Conservation (phyloP, 1,284 basidiomycete species). For the Leccinum ponderosum region DNA sequence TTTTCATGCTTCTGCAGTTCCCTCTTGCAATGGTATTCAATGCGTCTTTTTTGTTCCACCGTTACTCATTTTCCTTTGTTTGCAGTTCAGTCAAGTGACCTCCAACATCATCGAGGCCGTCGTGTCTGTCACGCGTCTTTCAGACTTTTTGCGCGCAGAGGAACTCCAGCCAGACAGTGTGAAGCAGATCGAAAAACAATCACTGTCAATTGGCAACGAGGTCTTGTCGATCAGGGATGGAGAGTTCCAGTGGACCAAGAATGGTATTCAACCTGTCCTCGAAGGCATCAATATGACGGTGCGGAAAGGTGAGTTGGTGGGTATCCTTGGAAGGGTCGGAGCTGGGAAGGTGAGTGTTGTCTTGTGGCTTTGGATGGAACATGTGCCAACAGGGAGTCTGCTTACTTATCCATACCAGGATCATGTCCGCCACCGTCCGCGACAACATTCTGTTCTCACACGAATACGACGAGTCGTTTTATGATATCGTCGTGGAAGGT, state of each 20-base stretch:
- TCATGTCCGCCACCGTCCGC: conserved; percentile 79
- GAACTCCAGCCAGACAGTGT: conserved; percentile 83
- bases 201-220: conserved; percentile 61
- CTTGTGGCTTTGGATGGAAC: neutral
- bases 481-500: conserved; percentile 77
- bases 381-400: neutral
- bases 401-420: conserved; percentile 45
- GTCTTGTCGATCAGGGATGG: conserved; percentile 71
- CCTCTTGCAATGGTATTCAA: conserved; percentile 78
- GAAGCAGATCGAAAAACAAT: conserved; percentile 45
- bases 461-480: conserved; percentile 79
- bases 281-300: conserved; percentile 78
- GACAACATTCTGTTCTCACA: conserved; percentile 93
- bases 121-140: conserved; percentile 83
- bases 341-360: conserved; percentile 74
- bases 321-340: conserved; percentile 89
- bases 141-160: conserved; percentile 73
- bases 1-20: conserved; percentile 90
- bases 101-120: conserved; percentile 82
- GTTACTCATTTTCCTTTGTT: neutral
- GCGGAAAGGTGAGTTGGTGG: conserved; percentile 85
- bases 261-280: conserved; percentile 60
- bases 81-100: conserved; percentile 69
- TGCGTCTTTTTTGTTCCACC: neutral
- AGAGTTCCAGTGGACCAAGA: conserved; percentile 78